Percentiles rank a stretch among this genome's conserved stretches.
phyloP scores from a whole-genome alignment of 192 early-diverging fungal genomes.

The Phlyctochytrium bullatum region DNA sequence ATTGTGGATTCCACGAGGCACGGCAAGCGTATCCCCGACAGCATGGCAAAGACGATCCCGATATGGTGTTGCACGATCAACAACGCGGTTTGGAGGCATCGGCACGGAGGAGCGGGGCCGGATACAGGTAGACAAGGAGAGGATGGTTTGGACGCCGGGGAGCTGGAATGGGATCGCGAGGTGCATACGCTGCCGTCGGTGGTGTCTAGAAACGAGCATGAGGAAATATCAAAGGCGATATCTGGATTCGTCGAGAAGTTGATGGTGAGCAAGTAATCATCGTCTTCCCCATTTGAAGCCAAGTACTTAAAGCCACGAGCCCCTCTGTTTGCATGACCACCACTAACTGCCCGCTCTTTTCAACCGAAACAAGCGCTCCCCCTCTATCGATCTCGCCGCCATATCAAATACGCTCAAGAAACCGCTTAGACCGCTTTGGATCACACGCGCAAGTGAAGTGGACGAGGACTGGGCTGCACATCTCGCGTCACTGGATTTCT shows the following conservation, averaged over 20 bases:
- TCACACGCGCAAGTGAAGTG: conserved; percentile 62
- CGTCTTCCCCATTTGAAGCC: background rate
- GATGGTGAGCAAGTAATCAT: conserved; percentile 28
- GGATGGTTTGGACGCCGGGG: background rate
- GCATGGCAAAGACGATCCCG: conserved; percentile 80
- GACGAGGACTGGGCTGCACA: conserved; percentile 11
- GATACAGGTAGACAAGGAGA: background rate
- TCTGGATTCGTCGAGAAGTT: conserved; percentile 57
- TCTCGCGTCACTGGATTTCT: conserved; percentile 40
- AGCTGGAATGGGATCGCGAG: conserved; percentile 48
- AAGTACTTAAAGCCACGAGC: too few species aligned
- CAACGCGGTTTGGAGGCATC: conserved; percentile 26
- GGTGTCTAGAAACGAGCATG: conserved; percentile 69
- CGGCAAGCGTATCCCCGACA: conserved; percentile 84
- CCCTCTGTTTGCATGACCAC: too few species aligned
- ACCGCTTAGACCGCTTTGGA: conserved; percentile 82
- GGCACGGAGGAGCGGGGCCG: background rate
- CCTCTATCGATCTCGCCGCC: conserved; percentile 19
- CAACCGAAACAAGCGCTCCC: background rate
- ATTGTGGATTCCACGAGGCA: conserved; percentile 85
- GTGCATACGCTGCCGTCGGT: conserved; percentile 63
- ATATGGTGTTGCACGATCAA: conserved; percentile 88
- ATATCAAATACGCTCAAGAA: conserved; percentile 39
- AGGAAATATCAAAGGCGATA: conserved; percentile 61
- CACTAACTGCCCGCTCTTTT: background rate